Evolutionary conservation across 176 grass and related monocot species (phyloP), one percentile per base, ranked within the genome.

Genomic region (Phoenix roebelenii): DNA sequence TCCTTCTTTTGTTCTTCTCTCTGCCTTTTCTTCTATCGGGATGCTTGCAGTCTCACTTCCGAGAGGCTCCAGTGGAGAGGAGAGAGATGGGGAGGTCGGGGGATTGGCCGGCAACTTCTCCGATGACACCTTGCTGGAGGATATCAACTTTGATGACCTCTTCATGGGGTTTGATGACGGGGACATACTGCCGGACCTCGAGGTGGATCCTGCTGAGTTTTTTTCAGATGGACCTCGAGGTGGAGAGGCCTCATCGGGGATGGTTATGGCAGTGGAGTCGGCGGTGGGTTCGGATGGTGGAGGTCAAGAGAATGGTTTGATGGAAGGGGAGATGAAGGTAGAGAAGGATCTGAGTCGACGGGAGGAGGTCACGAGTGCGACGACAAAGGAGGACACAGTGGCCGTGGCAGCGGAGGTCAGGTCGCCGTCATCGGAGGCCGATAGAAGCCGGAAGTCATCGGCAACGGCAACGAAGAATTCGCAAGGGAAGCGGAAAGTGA

Each of bases 141-240:
- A 92, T 79, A 92, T 98, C 75, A 79, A 88, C 80, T 98, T 98
- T 67, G 77, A 72, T 16, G 92, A 97, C 29, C 70, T 81, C 76
- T 85, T 82, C 70, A 55, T 85, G 3, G 59, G 63, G 18, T 65
- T 83, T 2, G 92, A 91, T 20, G 77, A 88, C 55, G 87, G 93
- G 15, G 87, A 98, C 35, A 50, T 92, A 44, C 80, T 98, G 58
- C 93, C 88, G 1, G 81, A 92, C 80, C 93, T 98, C 3, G 93
- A 89, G 81, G 81, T 88, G 58, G 93, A 98, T 73, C 79, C 93
- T 49, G 61, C 59, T 1, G 93, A 98, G 61, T 75, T 89, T 67
- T 80, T 98, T 19, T 79, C 93, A 0, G 88, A 83, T 59, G 83
- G 92, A 65, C 69, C 63, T 22, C 63, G 68, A 2, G n/a, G 70